Percentiles rank a stretch among this genome's conserved stretches.
These are phyloP conservation scores for Phyllostachys edulis DNA, from an alignment of 176 grass and related monocot genomes.

Conservation along the genomic window DNA sequence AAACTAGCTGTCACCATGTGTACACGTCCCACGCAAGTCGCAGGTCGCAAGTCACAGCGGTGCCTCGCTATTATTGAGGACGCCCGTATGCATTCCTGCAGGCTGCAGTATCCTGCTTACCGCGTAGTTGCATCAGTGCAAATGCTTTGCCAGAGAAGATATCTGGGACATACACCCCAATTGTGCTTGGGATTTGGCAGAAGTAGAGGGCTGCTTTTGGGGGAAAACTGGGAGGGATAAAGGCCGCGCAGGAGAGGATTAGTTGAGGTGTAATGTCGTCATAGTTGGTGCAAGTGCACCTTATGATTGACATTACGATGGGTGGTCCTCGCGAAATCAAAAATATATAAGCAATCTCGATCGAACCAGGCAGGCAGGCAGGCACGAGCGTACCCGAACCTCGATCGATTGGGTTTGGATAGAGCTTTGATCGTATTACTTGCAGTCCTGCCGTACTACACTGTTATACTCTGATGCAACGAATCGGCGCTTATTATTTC, in stretches of 20 bases:
- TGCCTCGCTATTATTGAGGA: background rate
- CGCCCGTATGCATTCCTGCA: background rate
- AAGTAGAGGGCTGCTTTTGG: background rate
- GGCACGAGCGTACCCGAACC: background rate
- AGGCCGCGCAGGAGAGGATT: background rate
- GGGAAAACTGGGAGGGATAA: background rate
- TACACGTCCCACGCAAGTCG: background rate
- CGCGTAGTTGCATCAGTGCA: background rate
- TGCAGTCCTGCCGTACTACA: background rate
- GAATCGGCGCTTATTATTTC: background rate
- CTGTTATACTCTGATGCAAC: background rate
- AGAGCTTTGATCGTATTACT: background rate
- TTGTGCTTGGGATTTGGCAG: background rate
- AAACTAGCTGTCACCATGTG: background rate
- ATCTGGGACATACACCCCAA: background rate
- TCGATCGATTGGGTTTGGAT: background rate
- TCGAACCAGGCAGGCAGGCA: background rate
- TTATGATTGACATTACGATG: constrained; percentile 31
- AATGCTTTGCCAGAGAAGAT: background rate
- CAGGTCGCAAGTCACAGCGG: background rate
- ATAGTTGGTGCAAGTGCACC: constrained; percentile 32
- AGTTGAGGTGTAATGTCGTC: constrained; percentile 28
- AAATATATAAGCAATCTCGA: background rate
- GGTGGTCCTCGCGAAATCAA: background rate
- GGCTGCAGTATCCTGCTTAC: background rate